phyloP scores from a whole-genome alignment of 805 yeast species.

The Deakozyma indianensis region DNA sequence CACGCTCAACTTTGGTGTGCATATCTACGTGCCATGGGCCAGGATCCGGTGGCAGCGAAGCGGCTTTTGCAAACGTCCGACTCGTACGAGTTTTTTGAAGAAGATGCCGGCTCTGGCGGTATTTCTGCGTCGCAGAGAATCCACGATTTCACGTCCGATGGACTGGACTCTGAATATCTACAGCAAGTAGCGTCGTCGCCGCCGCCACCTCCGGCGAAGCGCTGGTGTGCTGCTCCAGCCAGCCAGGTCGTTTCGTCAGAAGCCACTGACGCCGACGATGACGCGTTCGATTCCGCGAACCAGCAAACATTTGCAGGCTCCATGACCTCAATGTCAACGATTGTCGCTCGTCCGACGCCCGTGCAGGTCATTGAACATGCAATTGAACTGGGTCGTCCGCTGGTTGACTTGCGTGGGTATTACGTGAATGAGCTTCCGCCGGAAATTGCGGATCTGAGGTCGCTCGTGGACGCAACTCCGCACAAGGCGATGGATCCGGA shows the following conservation, averaged over 20 bases:
- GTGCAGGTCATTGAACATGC: background rate
- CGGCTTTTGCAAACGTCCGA: background rate
- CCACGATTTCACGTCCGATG: slow-evolving; percentile 1
- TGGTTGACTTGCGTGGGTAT: slow-evolving; percentile 8
- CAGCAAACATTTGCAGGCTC: background rate
- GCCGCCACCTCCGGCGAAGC: background rate
- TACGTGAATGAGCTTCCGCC: slow-evolving; percentile 16
- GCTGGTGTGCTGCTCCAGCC: background rate
- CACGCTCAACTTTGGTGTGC: no score
- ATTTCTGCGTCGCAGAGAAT: background rate
- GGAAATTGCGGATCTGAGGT: slow-evolving; percentile 17
- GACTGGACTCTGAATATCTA: background rate
- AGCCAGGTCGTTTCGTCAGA: background rate
- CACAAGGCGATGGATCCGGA: slow-evolving; percentile 12
- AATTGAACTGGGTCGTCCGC: background rate
- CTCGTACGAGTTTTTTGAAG: background rate
- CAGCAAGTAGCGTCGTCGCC: background rate
- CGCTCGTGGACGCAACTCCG: slow-evolving; percentile 11
- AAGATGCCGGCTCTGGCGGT: background rate
- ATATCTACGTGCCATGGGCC: no score
- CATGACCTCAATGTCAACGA: background rate
- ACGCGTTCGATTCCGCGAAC: background rate
- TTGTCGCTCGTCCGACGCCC: background rate
- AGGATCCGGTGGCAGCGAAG: no score
- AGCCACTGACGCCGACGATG: background rate